Conservation (phyloP, 2,329 filamentous ascomycete species). For the Aspergillus nomiae region DNA sequence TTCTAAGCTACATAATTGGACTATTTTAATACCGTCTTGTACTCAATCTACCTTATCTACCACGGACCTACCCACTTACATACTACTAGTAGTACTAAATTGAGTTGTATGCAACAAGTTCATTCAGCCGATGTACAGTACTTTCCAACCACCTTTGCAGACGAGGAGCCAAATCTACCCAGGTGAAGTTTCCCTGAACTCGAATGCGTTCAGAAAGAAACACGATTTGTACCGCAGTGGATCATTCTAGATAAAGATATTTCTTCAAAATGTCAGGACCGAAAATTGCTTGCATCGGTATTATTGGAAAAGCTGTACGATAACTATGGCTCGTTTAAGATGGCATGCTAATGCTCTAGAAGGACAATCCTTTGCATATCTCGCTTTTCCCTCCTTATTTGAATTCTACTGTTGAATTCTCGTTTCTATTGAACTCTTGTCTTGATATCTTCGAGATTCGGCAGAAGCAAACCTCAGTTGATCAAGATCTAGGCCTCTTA, state of each 20-base stretch:
- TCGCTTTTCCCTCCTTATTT: conserved; percentile 80
- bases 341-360: conserved; percentile 15
- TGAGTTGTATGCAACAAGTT: background rate
- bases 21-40: background rate
- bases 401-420: conserved; percentile 73
- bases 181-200: background rate
- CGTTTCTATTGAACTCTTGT: conserved; percentile 84
- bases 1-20: conserved; percentile 12
- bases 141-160: background rate
- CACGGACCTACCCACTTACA: too few relatives aligned
- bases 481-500: conserved; percentile 86
- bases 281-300: conserved; percentile 87
- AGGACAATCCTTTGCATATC: conserved; percentile 97
- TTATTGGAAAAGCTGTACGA: conserved; percentile 88
- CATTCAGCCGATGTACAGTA: background rate
- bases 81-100: background rate
- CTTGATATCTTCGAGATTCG: conserved; percentile 93
- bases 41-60: too few relatives aligned
- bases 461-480: conserved; percentile 68
- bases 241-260: background rate
- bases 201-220: background rate
- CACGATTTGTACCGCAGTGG: background rate
- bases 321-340: background rate
- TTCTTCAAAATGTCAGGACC: conserved; percentile 54
- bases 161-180: background rate